phyloP scores from a whole-genome alignment of 257 asterid species.

The Pogostemon cablin region DNA sequence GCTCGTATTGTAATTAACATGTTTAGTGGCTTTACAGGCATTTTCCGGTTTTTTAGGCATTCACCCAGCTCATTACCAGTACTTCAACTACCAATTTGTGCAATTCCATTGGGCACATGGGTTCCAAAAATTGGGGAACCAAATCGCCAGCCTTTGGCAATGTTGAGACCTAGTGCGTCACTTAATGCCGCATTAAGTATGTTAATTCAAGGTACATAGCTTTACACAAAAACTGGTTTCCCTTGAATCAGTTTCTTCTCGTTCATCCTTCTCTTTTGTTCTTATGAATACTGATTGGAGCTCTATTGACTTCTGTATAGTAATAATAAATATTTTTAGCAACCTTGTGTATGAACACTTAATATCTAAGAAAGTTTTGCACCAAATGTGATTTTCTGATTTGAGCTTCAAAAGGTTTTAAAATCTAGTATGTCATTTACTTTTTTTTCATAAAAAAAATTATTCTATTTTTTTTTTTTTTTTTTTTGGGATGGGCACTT shows the following conservation, averaged over 20 bases:
- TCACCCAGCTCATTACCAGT: slow-evolving; percentile 80
- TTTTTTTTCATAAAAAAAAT: neutral
- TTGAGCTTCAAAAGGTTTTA: neutral
- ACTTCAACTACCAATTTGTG: slow-evolving; percentile 75
- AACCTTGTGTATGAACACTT: neutral
- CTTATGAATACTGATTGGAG: neutral
- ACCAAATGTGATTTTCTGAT: neutral
- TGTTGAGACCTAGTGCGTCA: slow-evolving; percentile 87
- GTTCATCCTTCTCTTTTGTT: neutral
- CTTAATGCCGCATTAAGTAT: slow-evolving; percentile 79
- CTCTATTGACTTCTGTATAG: neutral
- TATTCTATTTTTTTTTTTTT: neutral
- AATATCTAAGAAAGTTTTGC: neutral
- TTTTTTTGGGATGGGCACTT: neutral
- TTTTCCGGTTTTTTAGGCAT: slow-evolving; percentile 80
- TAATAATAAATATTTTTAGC: neutral
- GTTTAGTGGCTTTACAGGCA: slow-evolving; percentile 54
- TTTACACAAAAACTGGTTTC: neutral
- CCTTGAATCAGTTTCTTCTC: neutral
- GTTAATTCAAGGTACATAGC: slow-evolving; percentile 72
- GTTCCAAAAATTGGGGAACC: slow-evolving; percentile 90
- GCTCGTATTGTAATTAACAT: slow-evolving; percentile 23
- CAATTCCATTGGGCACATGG: slow-evolving; percentile 90
- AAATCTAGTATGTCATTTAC: neutral
- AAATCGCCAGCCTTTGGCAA: slow-evolving; percentile 71